Evolutionary conservation across 2,329 filamentous ascomycete species (phyloP).

Genomic region (Ustilaginoidea virens): DNA sequence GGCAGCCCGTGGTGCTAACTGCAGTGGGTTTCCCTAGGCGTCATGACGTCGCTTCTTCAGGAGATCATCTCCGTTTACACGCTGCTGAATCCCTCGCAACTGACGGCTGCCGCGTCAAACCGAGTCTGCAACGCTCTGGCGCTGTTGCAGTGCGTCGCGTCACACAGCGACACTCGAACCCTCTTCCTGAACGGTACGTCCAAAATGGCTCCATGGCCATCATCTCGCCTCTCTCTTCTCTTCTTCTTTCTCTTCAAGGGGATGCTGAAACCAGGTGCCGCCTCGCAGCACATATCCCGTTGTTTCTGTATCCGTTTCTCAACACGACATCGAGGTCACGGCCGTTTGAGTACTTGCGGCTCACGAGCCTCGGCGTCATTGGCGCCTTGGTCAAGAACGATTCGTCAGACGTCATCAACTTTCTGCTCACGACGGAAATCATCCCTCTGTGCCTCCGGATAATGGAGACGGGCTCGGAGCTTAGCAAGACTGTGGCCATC

Average conservation of each 20-base stretch:
- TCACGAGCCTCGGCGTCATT: slow-evolving; percentile 92
- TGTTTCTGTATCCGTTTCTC: slow-evolving; percentile 95
- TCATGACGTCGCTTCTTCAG: slow-evolving; percentile 94
- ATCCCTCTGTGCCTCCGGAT: slow-evolving; percentile 94
- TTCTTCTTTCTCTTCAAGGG: background rate
- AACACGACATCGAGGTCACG: slow-evolving; percentile 98
- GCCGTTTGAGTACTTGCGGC: slow-evolving; percentile 90
- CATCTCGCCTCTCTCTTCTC: no score
- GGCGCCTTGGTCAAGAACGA: slow-evolving; percentile 97
- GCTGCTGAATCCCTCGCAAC: slow-evolving; percentile 86
- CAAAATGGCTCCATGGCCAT: background rate
- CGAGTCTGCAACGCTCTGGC: slow-evolving; percentile 94
- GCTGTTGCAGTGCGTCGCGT: slow-evolving; percentile 89
- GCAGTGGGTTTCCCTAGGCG: no score
- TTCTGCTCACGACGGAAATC: slow-evolving; percentile 94
- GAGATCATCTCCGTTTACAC: slow-evolving; percentile 99
- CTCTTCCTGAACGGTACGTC: slow-evolving; percentile 77
- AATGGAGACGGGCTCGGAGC: slow-evolving; percentile 96
- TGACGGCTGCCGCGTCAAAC: slow-evolving; percentile 95
- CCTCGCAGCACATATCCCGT: slow-evolving; percentile 71
- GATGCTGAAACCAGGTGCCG: no score
- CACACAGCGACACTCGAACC: slow-evolving; percentile 88
- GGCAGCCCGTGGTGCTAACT: no score
- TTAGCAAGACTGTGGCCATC: slow-evolving; percentile 97
- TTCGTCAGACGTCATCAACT: slow-evolving; percentile 97